Conservation (phyloP, 495 filamentous ascomycete species). For the Xylaria intraflava region DNA sequence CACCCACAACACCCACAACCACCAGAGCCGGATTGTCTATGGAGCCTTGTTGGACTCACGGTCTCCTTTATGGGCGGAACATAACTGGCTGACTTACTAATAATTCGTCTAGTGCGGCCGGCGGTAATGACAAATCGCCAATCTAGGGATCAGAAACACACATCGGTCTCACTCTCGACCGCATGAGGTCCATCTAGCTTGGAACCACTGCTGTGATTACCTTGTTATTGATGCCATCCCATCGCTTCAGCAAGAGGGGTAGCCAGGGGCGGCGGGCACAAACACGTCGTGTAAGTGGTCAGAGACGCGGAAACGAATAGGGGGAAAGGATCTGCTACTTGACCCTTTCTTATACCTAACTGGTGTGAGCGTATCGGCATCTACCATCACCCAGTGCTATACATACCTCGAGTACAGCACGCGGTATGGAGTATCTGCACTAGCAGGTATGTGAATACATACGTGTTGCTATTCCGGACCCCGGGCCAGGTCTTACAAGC, state of each 20-base stretch:
- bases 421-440: no score
- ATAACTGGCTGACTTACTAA: neutral
- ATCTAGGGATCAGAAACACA: neutral
- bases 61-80: no score
- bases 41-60: no score
- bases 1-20: neutral
- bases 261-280: neutral
- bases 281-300: neutral
- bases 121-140: neutral
- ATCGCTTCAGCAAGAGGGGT: constrained; percentile 2
- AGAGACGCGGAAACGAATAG: neutral
- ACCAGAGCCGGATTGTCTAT: neutral
- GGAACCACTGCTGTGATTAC: neutral
- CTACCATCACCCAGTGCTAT: no score
- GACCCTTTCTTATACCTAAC: neutral
- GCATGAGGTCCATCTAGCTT: neutral
- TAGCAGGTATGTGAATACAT: no score
- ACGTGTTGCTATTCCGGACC: no score
- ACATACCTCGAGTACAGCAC: no score
- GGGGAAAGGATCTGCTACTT: neutral
- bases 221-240: neutral
- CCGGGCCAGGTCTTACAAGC: no score
- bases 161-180: neutral
- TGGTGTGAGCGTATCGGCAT: no score
- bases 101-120: neutral